Percentiles rank a stretch among this genome's conserved stretches.
Conservation (phyloP, 2,329 filamentous ascomycete genomes). For the Helminthosporium solani region DNA sequence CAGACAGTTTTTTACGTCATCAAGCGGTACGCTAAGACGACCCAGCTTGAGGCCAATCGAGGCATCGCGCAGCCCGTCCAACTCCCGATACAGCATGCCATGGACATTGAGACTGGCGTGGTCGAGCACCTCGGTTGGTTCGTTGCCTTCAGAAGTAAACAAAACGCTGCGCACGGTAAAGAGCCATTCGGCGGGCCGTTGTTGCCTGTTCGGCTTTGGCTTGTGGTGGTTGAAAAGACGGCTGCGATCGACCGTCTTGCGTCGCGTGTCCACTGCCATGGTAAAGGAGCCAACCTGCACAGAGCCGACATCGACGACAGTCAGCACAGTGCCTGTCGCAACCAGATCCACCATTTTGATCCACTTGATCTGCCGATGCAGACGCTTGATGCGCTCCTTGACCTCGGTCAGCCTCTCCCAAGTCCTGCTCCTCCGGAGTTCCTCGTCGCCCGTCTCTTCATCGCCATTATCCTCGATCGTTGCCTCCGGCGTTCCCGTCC, state of each 20-base stretch:
- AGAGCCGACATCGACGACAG: slow-evolving; percentile 77
- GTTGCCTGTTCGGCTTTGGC: slow-evolving; percentile 55
- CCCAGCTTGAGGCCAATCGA: slow-evolving; percentile 89
- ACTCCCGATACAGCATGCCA: slow-evolving; percentile 79
- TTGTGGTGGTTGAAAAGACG: slow-evolving; percentile 75
- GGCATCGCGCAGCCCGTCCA: slow-evolving; percentile 85
- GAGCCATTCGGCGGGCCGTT: slow-evolving; percentile 88
- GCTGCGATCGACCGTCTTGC: slow-evolving; percentile 86
- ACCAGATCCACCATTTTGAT: slow-evolving; percentile 86
- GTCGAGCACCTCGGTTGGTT: slow-evolving; percentile 86
- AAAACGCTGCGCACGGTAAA: slow-evolving; percentile 81
- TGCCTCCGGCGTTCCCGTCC: slow-evolving; percentile 19
- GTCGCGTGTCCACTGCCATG: slow-evolving; percentile 84
- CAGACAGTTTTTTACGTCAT: slow-evolving; percentile 71
- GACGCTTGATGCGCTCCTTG: slow-evolving; percentile 81
- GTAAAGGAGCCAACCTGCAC: slow-evolving; percentile 83
- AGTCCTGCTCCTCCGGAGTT: slow-evolving; percentile 62
- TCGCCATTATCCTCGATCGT: slow-evolving; percentile 17
- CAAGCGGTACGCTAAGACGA: slow-evolving; percentile 83
- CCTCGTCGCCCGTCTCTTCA: slow-evolving; percentile 33
- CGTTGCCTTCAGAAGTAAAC: slow-evolving; percentile 80
- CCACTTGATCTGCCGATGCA: slow-evolving; percentile 87
- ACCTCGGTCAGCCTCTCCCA: slow-evolving; percentile 77
- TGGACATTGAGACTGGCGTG: slow-evolving; percentile 87
- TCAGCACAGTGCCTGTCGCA: slow-evolving; percentile 75